Evolutionary conservation across 345 rosid species (phyloP).

Genomic region (Rubroshorea leprosula): DNA sequence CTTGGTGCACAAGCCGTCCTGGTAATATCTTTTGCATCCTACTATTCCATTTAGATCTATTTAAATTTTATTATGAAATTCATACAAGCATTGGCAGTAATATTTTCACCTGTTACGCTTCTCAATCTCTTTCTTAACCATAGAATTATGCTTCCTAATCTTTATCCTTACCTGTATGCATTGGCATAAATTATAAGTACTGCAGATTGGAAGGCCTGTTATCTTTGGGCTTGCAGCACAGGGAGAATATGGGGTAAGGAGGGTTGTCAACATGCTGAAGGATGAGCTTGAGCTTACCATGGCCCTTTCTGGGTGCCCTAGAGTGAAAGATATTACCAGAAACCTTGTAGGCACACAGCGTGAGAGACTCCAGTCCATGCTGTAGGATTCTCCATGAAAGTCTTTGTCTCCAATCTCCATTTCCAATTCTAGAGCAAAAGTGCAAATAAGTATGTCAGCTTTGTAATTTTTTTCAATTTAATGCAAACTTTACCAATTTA

Average conservation of each 20-base stretch:
- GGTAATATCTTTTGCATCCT: constrained; percentile 34
- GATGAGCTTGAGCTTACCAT: constrained; percentile 71
- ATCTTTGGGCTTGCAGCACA: constrained; percentile 66
- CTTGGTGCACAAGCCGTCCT: constrained; percentile 92
- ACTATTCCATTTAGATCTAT: no score
- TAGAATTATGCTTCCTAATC: background rate
- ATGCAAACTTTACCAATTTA: no score
- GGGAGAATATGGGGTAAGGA: constrained; percentile 62
- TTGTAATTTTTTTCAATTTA: no score
- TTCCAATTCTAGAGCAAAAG: no score
- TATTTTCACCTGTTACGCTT: background rate
- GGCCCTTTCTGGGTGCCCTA: constrained; percentile 80
- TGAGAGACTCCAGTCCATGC: constrained; percentile 46
- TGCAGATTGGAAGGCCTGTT: constrained; percentile 89
- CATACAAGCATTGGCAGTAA: no score
- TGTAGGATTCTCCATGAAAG: constrained; percentile 32
- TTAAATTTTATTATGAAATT: no score
- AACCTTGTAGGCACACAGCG: constrained; percentile 42
- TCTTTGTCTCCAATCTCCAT: no score
- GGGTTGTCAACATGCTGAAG: constrained; percentile 64
- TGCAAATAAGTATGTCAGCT: no score
- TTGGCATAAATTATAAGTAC: constrained; percentile 4
- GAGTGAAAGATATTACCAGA: constrained; percentile 51
- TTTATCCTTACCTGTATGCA: background rate
- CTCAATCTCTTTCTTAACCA: no score